These are phyloP conservation scores for Sugiyamaella novakii DNA, from an alignment of 1,139 yeast species.

Conservation along the genomic window DNA sequence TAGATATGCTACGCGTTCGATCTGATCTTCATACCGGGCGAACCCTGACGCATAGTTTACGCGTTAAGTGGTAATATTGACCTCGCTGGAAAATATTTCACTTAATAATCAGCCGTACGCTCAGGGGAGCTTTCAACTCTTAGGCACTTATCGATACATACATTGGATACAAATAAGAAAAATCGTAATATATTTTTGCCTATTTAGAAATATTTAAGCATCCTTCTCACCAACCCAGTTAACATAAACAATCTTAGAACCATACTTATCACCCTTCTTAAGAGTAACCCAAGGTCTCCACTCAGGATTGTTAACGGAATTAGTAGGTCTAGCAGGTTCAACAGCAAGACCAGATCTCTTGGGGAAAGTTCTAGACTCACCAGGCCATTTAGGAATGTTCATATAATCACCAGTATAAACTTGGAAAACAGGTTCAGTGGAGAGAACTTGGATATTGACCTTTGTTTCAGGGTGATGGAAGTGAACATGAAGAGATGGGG, in stretches of 20 bases:
- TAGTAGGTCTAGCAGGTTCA: constrained; percentile 63
- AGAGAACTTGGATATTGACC: constrained; percentile 48
- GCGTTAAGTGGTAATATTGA: constrained; percentile 3
- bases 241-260: constrained; percentile 51
- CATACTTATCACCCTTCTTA: constrained; percentile 56
- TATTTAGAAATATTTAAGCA: too few species aligned
- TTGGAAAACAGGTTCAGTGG: constrained; percentile 73
- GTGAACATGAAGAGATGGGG: constrained; percentile 47
- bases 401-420: constrained; percentile 64
- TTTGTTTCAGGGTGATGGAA: constrained; percentile 54
- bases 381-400: constrained; percentile 42
- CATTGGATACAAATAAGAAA: too few species aligned
- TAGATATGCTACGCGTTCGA: too few species aligned
- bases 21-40: too few species aligned
- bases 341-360: constrained; percentile 62
- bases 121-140: too few species aligned
- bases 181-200: too few species aligned
- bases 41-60: constrained; percentile 1
- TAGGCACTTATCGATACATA: too few species aligned
- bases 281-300: constrained; percentile 58
- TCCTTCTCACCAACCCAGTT: constrained; percentile 30
- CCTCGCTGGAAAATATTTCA: not conserved
- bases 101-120: constrained; percentile 3
- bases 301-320: constrained; percentile 54
- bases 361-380: constrained; percentile 42